Evolutionary conservation across 1,284 basidiomycete genomes (phyloP).

Genomic region (Grifola frondosa): DNA sequence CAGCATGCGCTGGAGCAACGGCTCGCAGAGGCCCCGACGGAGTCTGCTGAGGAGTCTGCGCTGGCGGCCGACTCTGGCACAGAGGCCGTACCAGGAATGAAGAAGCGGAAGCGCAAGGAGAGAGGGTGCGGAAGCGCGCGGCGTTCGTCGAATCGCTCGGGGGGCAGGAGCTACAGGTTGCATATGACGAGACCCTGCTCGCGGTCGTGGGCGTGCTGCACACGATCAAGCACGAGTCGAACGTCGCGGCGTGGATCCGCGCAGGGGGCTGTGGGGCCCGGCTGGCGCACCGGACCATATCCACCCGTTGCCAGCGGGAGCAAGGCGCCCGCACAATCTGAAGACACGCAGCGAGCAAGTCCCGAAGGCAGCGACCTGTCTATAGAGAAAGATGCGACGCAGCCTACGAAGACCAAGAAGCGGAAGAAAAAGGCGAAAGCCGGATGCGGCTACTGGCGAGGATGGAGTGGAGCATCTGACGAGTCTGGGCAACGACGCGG

Average conservation of each 20-base stretch:
- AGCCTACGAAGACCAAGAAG: background rate
- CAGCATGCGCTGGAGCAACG: constrained; percentile 10
- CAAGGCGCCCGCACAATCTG: background rate
- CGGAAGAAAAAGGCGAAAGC: constrained; percentile 17
- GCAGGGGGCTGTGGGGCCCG: constrained; percentile 49
- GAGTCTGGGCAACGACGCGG: constrained; percentile 22
- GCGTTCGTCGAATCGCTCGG: constrained; percentile 11
- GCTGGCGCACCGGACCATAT: constrained; percentile 6
- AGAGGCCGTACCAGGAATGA: constrained; percentile 2
- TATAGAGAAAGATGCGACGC: constrained; percentile 3
- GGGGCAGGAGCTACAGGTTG: constrained; percentile 15
- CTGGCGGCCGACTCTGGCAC: background rate
- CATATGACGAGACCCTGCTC: constrained; percentile 60
- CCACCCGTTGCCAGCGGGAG: background rate
- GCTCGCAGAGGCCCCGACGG: constrained; percentile 5
- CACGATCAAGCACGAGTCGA: constrained; percentile 54
- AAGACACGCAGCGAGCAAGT: background rate
- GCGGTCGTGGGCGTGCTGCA: constrained; percentile 76
- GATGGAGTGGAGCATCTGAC: constrained; percentile 1
- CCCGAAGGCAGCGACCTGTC: constrained; percentile 15
- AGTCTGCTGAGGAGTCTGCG: constrained; percentile 1
- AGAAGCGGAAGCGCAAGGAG: constrained; percentile 28
- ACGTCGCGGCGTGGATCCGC: constrained; percentile 69
- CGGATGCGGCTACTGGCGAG: constrained; percentile 1
- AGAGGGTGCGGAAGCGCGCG: constrained; percentile 20